Conservation (phyloP, 495 filamentous ascomycete genomes). For the Polyplosphaeria fusca region DNA sequence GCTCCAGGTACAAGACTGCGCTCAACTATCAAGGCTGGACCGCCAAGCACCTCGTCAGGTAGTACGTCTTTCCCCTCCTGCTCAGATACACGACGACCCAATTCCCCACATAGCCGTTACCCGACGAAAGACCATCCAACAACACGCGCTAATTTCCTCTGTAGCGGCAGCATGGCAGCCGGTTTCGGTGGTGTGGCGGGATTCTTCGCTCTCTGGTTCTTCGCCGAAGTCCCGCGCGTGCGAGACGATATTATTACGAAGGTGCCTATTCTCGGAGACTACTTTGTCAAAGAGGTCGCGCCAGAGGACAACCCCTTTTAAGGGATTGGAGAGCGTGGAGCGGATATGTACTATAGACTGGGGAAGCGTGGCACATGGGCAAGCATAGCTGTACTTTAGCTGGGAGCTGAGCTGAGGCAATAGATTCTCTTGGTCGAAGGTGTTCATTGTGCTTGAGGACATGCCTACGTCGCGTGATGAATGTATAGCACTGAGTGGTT, state of each 20-base stretch:
- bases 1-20: slow-evolving; percentile 51
- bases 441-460: too few species aligned
- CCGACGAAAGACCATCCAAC: not conserved
- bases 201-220: slow-evolving; percentile 66
- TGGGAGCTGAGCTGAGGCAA: not conserved
- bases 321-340: not conserved
- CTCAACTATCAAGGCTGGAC: slow-evolving; percentile 53
- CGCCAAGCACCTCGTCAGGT: slow-evolving; percentile 43
- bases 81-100: not conserved
- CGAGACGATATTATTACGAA: slow-evolving; percentile 61
- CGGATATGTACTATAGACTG: not conserved
- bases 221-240: slow-evolving; percentile 67
- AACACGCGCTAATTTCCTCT: slow-evolving; percentile 9
- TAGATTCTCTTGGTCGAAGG: slow-evolving; percentile 28
- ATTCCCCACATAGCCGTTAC: not conserved
- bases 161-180: slow-evolving; percentile 53
- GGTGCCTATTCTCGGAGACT: slow-evolving; percentile 57
- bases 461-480: too few species aligned
- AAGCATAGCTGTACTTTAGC: slow-evolving; percentile 14
- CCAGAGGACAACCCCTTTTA: slow-evolving; percentile 61
- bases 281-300: slow-evolving; percentile 57
- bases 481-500: too few species aligned
- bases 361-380: not conserved
- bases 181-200: slow-evolving; percentile 61
- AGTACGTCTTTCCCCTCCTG: slow-evolving; percentile 46